These are phyloP conservation scores for Rhizopogon vinicolor DNA, from an alignment of 768 basidiomycete genomes.

Conservation along the genomic window DNA sequence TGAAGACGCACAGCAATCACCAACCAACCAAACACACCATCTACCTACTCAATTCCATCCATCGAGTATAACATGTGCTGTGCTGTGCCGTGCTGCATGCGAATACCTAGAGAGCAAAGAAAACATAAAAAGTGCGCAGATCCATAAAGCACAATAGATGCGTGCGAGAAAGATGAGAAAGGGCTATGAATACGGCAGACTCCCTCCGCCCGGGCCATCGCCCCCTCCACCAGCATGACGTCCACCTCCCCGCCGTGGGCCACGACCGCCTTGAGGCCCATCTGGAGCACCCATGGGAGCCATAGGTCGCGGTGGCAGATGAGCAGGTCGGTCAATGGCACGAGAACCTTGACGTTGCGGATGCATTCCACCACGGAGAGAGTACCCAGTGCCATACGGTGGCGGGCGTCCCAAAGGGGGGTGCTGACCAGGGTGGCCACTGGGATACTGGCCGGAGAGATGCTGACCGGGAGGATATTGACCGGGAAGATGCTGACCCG, in stretches of 20 bases:
- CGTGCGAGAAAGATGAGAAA: not conserved
- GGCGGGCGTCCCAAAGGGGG: conserved; percentile 1
- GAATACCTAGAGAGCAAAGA: not conserved
- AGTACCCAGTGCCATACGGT: not conserved
- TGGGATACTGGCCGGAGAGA: conserved; percentile 7
- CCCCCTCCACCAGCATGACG: conserved; percentile 9
- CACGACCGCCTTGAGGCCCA: conserved; percentile 3
- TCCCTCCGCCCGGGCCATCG: conserved; percentile 12
- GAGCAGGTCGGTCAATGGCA: conserved; percentile 1
- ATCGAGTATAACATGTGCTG: not conserved
- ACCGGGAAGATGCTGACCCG: not conserved
- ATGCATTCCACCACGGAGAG: not conserved
- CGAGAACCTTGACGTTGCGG: not conserved
- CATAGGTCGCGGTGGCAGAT: conserved; percentile 17
- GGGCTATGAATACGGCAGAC: conserved; percentile 25
- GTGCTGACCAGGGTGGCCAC: conserved; percentile 2
- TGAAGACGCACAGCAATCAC: no score
- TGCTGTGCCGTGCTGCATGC: not conserved
- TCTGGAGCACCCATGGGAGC: conserved; percentile 14
- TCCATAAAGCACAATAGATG: conserved; percentile 1
- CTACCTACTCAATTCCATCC: not conserved
- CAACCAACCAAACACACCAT: not conserved
- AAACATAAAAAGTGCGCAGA: not conserved
- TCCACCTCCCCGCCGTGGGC: conserved; percentile 16
- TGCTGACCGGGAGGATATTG: conserved; percentile 4